These are phyloP conservation scores for Nitzschia palea DNA, from an alignment of 108 stramenopile species.

Conservation along the genomic window DNA sequence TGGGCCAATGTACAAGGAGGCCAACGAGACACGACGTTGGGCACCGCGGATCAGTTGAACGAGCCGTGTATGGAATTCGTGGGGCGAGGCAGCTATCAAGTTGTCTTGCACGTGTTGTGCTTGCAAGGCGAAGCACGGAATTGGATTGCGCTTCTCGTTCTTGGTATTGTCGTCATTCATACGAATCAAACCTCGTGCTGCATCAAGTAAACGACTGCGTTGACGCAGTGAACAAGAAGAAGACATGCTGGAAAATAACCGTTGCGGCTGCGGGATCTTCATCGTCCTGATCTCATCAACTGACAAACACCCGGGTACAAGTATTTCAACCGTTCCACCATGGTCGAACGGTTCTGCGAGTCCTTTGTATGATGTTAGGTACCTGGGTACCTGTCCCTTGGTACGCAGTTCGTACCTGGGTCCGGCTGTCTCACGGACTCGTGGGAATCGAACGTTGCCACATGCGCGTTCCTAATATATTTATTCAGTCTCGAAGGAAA, in stretches of 20 bases:
- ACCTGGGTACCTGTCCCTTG: no score
- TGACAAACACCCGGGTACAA: no score
- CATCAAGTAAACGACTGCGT: constrained; percentile 28
- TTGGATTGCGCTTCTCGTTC: not conserved
- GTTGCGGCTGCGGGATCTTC: no score
- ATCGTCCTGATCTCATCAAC: no score
- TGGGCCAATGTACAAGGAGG: constrained; percentile 82
- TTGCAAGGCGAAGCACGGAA: constrained; percentile 34
- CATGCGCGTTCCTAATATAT: no score
- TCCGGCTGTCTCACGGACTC: no score
- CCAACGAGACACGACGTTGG: constrained; percentile 60
- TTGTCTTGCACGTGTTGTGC: constrained; percentile 5
- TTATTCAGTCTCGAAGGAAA: no score
- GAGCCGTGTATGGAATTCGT: constrained; percentile 65
- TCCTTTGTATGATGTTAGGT: no score
- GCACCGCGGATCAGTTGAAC: constrained; percentile 63
- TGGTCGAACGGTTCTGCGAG: no score
- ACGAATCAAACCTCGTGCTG: constrained; percentile 14
- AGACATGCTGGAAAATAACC: constrained; percentile 8
- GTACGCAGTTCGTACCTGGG: no score
- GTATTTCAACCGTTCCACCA: no score
- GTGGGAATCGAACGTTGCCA: no score
- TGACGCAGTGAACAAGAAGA: constrained; percentile 3
- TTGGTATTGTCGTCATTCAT: not conserved
- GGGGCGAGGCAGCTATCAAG: constrained; percentile 38